Percentiles rank a stretch among this genome's conserved stretches.
Evolutionary conservation across 768 basidiomycete genomes (phyloP).

Genomic region (Saitozyma sp.): DNA sequence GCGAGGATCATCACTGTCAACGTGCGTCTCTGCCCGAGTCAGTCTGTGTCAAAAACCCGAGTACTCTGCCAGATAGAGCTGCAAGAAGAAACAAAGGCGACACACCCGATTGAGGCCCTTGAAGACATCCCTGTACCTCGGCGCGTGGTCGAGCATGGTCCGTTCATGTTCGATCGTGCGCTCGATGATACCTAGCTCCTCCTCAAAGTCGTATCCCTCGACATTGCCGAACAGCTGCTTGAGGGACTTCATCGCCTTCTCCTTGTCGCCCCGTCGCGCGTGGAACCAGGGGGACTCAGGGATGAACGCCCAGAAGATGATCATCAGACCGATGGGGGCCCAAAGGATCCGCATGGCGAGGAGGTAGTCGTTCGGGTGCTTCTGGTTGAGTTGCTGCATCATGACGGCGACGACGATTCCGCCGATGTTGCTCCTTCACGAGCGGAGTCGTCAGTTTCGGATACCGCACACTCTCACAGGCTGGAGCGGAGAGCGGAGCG

Average conservation of each 20-base stretch:
- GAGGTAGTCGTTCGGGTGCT: constrained; percentile 16
- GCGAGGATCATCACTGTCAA: constrained; percentile 15
- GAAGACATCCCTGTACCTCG: constrained; percentile 13
- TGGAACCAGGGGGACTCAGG: constrained; percentile 18
- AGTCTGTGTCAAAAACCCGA: background rate
- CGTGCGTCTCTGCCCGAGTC: constrained; percentile 9
- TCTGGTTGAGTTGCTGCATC: constrained; percentile 7
- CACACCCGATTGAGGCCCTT: constrained; percentile 8
- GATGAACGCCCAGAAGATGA: constrained; percentile 16
- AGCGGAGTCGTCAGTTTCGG: too few species aligned
- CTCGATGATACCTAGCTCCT: constrained; percentile 18
- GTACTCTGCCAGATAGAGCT: too few species aligned
- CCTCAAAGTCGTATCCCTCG: constrained; percentile 18
- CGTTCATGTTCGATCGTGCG: constrained; percentile 12
- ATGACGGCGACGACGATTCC: constrained; percentile 7
- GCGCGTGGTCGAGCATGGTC: background rate
- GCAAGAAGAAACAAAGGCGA: too few species aligned
- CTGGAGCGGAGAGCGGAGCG: too few species aligned
- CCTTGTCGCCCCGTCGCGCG: constrained; percentile 13
- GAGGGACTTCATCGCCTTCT: constrained; percentile 10
- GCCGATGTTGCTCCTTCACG: constrained; percentile 8
- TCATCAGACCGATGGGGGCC: constrained; percentile 16
- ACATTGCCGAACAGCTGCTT: constrained; percentile 13
- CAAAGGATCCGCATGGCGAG: constrained; percentile 15
- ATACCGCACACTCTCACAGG: too few species aligned